These are phyloP conservation scores for Neurospora terricola DNA, from an alignment of 495 filamentous ascomycete species.

Conservation along the genomic window DNA sequence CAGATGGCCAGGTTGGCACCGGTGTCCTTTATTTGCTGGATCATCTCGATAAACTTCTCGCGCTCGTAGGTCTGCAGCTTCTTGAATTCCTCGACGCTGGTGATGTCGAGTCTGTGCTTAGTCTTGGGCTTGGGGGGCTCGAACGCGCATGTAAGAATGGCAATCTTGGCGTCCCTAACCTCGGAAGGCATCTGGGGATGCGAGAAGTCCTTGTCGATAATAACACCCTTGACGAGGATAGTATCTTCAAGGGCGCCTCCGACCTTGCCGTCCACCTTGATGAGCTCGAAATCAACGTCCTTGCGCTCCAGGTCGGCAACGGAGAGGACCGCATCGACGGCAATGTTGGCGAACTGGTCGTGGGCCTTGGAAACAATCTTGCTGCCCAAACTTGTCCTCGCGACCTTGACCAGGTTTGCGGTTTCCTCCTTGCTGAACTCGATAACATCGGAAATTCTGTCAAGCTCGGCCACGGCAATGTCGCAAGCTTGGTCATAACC, in stretches of 20 bases:
- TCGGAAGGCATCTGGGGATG: conserved; percentile 98
- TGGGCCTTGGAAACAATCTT: conserved; percentile 99
- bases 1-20: conserved; percentile 97
- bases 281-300: conserved; percentile 97
- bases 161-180: conserved; percentile 89
- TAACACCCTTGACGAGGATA: conserved; percentile 90
- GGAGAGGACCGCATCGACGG: conserved; percentile 90
- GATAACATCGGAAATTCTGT: conserved; percentile 85
- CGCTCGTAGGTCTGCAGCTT: conserved; percentile 90
- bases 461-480: conserved; percentile 84
- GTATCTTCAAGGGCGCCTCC: conserved; percentile 93
- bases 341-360: conserved; percentile 95
- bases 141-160: conserved; percentile 95
- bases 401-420: conserved; percentile 81
- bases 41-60: conserved; percentile 97
- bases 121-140: conserved; percentile 99
- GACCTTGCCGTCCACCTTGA: conserved; percentile 98
- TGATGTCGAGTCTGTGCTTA: conserved; percentile 99
- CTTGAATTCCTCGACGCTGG: conserved; percentile 94
- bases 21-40: conserved; percentile 92
- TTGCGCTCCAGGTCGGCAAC: conserved; percentile 93
- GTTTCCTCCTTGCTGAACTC: conserved; percentile 69
- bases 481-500: conserved; percentile 97
- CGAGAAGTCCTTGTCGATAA: conserved; percentile 99
- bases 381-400: conserved; percentile 91